Evolutionary conservation across 208 protist genomes (phyloP).

Genomic region (Leptomonas seymouri): DNA sequence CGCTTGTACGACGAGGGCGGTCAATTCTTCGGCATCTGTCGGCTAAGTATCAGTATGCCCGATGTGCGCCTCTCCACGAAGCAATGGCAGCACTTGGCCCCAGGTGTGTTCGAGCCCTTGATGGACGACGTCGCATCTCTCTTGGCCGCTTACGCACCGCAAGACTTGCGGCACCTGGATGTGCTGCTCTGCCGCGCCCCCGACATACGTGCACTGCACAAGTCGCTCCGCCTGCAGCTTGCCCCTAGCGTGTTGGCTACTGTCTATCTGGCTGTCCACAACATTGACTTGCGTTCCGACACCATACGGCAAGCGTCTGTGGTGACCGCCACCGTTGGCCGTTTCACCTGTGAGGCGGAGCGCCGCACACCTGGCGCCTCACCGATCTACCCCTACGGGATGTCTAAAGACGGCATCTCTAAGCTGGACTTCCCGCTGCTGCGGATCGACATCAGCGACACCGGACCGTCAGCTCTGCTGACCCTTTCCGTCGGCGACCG

Average conservation of each 20-base stretch:
- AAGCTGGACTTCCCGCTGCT: slow-evolving; percentile 50
- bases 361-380: slow-evolving; percentile 30
- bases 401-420: slow-evolving; percentile 28
- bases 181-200: slow-evolving; percentile 41
- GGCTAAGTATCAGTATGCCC: slow-evolving; percentile 49
- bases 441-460: slow-evolving; percentile 56
- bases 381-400: slow-evolving; percentile 41
- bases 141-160: slow-evolving; percentile 60
- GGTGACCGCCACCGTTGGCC: slow-evolving; percentile 36
- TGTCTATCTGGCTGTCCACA: slow-evolving; percentile 60
- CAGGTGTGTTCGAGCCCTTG: slow-evolving; percentile 44
- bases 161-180: slow-evolving; percentile 63
- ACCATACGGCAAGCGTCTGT: slow-evolving; percentile 26
- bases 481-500: slow-evolving; percentile 46
- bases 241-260: slow-evolving; percentile 67
- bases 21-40: slow-evolving; percentile 58
- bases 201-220: slow-evolving; percentile 57
- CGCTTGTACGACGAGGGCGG: slow-evolving; percentile 62
- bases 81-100: slow-evolving; percentile 22
- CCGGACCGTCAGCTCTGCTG: slow-evolving; percentile 25
- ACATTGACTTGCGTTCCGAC: slow-evolving; percentile 36
- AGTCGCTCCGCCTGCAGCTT: slow-evolving; percentile 57
- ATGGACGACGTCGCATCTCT: slow-evolving; percentile 79
- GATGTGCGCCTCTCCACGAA: slow-evolving; percentile 17
- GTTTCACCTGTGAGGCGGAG: slow-evolving; percentile 31